These are phyloP conservation scores for Rheum nobile DNA, from an alignment of 148 eudicot species.

Conservation along the genomic window DNA sequence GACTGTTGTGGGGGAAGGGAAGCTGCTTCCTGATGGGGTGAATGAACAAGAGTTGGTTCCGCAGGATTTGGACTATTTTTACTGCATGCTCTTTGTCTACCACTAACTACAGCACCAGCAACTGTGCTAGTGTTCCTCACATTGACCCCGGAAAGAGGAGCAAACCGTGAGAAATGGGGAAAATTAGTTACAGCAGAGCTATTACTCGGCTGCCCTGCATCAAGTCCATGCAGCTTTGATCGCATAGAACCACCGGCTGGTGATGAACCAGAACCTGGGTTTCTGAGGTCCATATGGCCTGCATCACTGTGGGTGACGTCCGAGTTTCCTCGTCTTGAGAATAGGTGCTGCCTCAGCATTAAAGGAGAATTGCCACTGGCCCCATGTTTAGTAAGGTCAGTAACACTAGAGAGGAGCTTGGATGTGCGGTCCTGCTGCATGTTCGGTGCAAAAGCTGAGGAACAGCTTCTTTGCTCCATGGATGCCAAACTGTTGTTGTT, in stretches of 20 bases:
- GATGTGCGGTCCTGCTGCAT: slow-evolving; percentile 19
- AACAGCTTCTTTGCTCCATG: slow-evolving; percentile 16
- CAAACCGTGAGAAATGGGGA: not conserved
- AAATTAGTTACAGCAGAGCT: not conserved
- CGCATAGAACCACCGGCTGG: not conserved
- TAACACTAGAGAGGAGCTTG: slow-evolving; percentile 25
- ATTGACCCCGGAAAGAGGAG: not conserved
- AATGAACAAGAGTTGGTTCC: not conserved
- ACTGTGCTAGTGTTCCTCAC: not conserved
- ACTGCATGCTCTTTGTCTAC: not conserved
- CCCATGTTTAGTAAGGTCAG: slow-evolving; percentile 18
- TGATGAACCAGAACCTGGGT: no score
- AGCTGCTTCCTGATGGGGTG: not conserved
- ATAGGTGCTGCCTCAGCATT: slow-evolving; percentile 19
- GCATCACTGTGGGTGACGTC: slow-evolving; percentile 23
- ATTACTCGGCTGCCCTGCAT: not conserved
- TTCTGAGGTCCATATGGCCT: slow-evolving; percentile 5
- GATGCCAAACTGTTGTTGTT: slow-evolving; percentile 6
- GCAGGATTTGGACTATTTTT: not conserved
- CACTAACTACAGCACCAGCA: not conserved
- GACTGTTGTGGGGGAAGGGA: slow-evolving; percentile 16
- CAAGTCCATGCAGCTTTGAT: not conserved
- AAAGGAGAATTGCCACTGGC: slow-evolving; percentile 22
- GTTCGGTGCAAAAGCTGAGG: slow-evolving; percentile 13
- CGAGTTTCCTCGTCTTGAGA: slow-evolving; percentile 37